These are phyloP conservation scores for Colletotrichum lupini DNA, from an alignment of 2,329 filamentous ascomycete species.

Conservation along the genomic window DNA sequence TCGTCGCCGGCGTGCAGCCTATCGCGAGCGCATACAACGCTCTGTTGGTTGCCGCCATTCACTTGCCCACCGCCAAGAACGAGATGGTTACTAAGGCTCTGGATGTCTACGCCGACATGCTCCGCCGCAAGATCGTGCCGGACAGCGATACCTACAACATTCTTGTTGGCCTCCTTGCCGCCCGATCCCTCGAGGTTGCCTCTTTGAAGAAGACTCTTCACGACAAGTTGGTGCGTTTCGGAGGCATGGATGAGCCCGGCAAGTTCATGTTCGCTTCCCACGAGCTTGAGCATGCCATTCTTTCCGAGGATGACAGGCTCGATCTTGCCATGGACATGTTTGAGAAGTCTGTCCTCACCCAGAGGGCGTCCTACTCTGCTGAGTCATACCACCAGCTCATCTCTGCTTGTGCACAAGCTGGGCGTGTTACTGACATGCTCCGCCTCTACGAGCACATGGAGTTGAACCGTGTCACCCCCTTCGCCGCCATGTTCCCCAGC, in stretches of 20 bases:
- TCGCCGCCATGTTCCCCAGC: conserved; percentile 84
- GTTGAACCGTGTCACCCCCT: conserved; percentile 76
- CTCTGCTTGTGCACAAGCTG: conserved; percentile 84
- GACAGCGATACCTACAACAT: conserved; percentile 90
- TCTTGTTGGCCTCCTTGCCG: conserved; percentile 83
- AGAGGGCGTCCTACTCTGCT: conserved; percentile 76
- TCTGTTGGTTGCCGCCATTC: conserved; percentile 84
- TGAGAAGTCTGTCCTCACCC: conserved; percentile 74
- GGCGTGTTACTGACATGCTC: conserved; percentile 88
- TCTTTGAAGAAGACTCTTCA: conserved; percentile 79
- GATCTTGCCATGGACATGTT: conserved; percentile 89
- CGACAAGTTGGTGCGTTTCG: conserved; percentile 85
- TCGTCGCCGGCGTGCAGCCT: conserved; percentile 83
- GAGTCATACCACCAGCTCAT: conserved; percentile 89
- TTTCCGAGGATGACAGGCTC: conserved; percentile 88
- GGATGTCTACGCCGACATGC: conserved; percentile 97
- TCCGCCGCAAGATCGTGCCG: conserved; percentile 83
- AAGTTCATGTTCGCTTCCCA: conserved; percentile 91
- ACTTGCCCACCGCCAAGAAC: conserved; percentile 81
- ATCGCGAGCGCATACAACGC: conserved; percentile 92
- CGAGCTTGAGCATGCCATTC: conserved; percentile 86
- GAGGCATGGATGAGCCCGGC: conserved; percentile 84
- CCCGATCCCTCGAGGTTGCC: conserved; percentile 82
- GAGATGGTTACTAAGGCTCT: conserved; percentile 91
- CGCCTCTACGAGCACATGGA: conserved; percentile 94